Evolutionary conservation across 2,329 filamentous ascomycete species (phyloP), one percentile per base, ranked within the genome.

Genomic region (Coleophoma crateriformis): DNA sequence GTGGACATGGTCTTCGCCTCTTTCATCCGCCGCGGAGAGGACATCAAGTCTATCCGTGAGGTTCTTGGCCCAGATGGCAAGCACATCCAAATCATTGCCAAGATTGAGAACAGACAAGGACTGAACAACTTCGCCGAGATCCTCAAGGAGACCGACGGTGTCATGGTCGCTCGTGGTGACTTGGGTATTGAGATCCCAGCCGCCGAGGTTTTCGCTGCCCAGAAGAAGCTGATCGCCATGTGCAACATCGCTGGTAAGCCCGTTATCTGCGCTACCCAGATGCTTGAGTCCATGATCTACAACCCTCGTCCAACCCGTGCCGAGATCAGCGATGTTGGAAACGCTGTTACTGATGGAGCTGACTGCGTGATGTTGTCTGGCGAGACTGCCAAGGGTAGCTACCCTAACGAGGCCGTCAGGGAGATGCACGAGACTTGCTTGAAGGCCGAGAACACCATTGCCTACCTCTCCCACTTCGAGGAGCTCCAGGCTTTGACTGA

Each of bases 181-280:
- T 77, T 96, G 58, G 94, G 94, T 78, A 99, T 99, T 64, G 94
- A 99, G 77, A 99, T 99, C 64, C 92, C 94, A 45, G 92, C 94
- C 54, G 90, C 92, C 58, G 94, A 99, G 80, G 94, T 99, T 60
- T 99, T 99, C 74, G 90, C 95, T 61, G 94, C 94, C 50, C 94
- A 99, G 81, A 99, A 99, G 87, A 99, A 99, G 89, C 91, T 99
- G 82, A 99, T 99, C 73, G 91, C 94, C 74, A 97, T 97, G 85
- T 99, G 94, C 84, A 99, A 99, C 80, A 85, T 96, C 68, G 91
- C 90, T 61, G 94, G 94, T 73, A 99, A 99, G 82, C 94, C 94
- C 61, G 91, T 92, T 71, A 96, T 99, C 70, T 97, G 92, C 74
- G 94, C 94, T 53, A 99, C 94, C 38, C 94, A 99, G 79, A 99